Evolutionary conservation across 2,329 filamentous ascomycete species (phyloP), one percentile per base, ranked within the genome.

Genomic region (Clathrospora elynae): DNA sequence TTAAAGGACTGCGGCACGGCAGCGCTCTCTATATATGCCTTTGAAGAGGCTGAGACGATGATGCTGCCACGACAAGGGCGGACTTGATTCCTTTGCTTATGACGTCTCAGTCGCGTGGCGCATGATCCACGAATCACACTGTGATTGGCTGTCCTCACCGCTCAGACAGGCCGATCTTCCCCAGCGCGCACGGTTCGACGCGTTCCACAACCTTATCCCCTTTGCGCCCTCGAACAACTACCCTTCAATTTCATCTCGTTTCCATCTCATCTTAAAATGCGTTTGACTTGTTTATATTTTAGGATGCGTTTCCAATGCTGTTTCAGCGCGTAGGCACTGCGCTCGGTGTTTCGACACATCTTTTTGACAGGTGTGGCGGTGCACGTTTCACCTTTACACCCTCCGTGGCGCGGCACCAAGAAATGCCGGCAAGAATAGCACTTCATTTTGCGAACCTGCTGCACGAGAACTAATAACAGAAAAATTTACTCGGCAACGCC

Each of bases 361-460:
- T 29, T 12, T 35, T 22, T 18, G 29, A 35, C 28, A 24, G 6
- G 12, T 57, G 53, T 59, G 55, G 55, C 55, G 49, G 55, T 59
- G 53, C 49, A 33, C 32, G 36, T 28, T 37, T 42, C 37, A 36
- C 25, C 33, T 20, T 41, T 24, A 25, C 43, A 43, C 38, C 35
- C 41, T 39, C 20, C 22, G 30, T 55, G 43, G 52, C 48, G 51
- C 37, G 46, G 55, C 41, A 31, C 37, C 36, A 45, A 46, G 45
- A 30, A 30, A 40, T 28, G 24, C 13, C 51, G 53, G 53, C 34
- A 53, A 42, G 33, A 19, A 46, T 51, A 48, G 53, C 46, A 48
- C 9, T 24, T 11, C 11, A 9, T 32, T 12, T 8, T n/a, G n/a
- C n/a, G n/a, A n/a, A n/a, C n/a, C n/a, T n/a, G n/a, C n/a, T n/a